A percentile compares a stretch with the other conserved stretches of the same genome.
phyloP scores from a whole-genome alignment of 208 protist genomes.

The Angomonas deanei region DNA sequence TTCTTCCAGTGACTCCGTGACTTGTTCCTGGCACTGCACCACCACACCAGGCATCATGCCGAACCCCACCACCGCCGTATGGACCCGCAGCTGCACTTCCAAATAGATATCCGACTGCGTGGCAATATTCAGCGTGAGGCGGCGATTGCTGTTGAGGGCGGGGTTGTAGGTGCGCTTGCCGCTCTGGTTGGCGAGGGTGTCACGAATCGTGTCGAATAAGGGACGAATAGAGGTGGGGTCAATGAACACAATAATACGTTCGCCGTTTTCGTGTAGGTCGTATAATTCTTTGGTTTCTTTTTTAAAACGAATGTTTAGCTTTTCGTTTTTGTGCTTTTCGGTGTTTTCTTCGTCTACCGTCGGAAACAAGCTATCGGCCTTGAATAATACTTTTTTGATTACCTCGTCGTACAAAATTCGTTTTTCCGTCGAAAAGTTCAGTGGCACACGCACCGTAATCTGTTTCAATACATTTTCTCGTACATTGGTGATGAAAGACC shows the following conservation, averaged over 20 bases:
- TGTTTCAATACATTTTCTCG: not conserved
- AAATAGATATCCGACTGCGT: not conserved
- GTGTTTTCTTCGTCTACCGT: not conserved
- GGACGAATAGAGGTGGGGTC: not conserved
- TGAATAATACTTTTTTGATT: not conserved
- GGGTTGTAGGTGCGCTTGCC: not conserved
- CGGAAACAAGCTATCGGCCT: not conserved
- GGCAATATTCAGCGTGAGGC: not conserved
- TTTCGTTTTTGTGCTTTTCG: not conserved
- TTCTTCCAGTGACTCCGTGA: no score
- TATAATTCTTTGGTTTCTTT: no score
- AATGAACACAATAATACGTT: not conserved
- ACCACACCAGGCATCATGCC: not conserved
- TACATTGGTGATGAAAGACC: not conserved
- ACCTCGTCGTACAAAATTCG: not conserved
- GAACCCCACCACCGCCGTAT: not conserved
- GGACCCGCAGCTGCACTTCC: not conserved
- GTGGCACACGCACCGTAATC: not conserved
- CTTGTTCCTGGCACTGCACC: not conserved
- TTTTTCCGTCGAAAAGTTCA: not conserved
- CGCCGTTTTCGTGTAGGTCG: not conserved
- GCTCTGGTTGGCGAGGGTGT: not conserved
- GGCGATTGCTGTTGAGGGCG: not conserved
- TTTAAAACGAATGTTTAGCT: no score
- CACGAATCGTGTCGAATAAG: not conserved